Base-by-base conservation (phyloP, 257 asterid genomes). In the Nemophila menziesii region DNA sequence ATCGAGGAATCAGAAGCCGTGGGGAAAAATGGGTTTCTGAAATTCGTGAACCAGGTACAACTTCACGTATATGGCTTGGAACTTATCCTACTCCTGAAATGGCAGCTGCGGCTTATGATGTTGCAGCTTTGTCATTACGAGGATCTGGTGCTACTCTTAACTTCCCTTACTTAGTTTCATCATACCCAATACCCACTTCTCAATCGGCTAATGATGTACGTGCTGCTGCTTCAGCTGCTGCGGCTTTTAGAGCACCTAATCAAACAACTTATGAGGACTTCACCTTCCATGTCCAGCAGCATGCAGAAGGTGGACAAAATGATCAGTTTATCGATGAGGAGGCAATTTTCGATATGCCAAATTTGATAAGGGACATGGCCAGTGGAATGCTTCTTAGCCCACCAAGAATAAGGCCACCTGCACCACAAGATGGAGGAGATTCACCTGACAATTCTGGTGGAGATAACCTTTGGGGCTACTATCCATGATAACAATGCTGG, bases 11-110 rank as follows among this genome's bases (percentile, higher is more conserved):
- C 10, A 46, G 94, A 22, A 62, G 62, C 16, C 58, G 89, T 0
- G 77, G 82, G 3, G 80, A 82, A 4, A 70, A 73, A 49, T 79
- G 86, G 92, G 86, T 68, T 19, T 72, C 92, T 0, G 86, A 79
- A 11, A 75, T 72, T 16, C 79, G 92, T 0, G 77, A 70, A 64
- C 86, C 86, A 1, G 70, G 73, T 3, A 58, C 65, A 43, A 60
- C 79, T 9, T 57, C 60, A 5, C 74, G 92, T n/a, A 67, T 79
- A 13, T 79, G 92, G 92, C 75, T 79, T 0, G 92, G 86, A 0
- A 75, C 86, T 0, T 75, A 58, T 39, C 51, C 75, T 8, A 63
- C 74, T 0, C 70, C 85, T 1, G 92, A 75, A 39, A 79, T 79
- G 92, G 86, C 86, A 13, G 92, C 82, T 1, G 73, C 62, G 0